Base-by-base conservation (phyloP, 2,329 filamentous ascomycete species). In the Claviceps digitariae region DNA sequence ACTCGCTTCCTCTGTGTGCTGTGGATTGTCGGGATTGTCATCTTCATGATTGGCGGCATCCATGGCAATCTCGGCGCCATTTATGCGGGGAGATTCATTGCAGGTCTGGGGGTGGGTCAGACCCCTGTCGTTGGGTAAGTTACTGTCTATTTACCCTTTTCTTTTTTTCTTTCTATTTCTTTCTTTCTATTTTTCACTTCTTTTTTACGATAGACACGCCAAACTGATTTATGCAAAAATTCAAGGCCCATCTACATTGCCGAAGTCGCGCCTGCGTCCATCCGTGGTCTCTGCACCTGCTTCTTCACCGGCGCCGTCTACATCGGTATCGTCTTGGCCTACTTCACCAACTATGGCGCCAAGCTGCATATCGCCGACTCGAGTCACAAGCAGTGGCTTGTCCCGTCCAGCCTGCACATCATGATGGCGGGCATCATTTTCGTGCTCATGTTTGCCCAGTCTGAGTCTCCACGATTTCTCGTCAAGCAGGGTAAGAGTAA, bases 401-500 rank as follows among this genome's bases (percentile, higher is more conserved):
- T 88, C 0, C 86, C 87, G 0, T 88, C 84, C 44, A 82, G 81
- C 59, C 72, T 90, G 54, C 86, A 91, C 64, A 73, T 91, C 65
- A 89, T 89, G 62, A 89, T 90, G 62, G 82, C 86, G 2, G 78
- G 78, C 4, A 68, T 90, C 56, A 88, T 90, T 63, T 78, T 87
- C 62, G 60, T 80, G 53, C 73, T 90, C 15, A 86, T 81, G 12
- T 83, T 87, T 64, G 76, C 85, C 59, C 78, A 84, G 57, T 74
- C 74, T 54, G 85, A 89, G 64, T 87, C 84, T 0, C 85, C 85
- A 0, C 81, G 85, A 10, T 88, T 77, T 68, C 76, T 88, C 8
- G 71, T 87, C 66, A 87, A 86, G 65, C 68, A 77, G 52, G 79
- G 80, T 36, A 73, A 79, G 36, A 63, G 76, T 8, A 81, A 84